Evolutionary conservation across 1,284 basidiomycete genomes (phyloP), one percentile per base, ranked within the genome.

Genomic region (Cerrena zonata): DNA sequence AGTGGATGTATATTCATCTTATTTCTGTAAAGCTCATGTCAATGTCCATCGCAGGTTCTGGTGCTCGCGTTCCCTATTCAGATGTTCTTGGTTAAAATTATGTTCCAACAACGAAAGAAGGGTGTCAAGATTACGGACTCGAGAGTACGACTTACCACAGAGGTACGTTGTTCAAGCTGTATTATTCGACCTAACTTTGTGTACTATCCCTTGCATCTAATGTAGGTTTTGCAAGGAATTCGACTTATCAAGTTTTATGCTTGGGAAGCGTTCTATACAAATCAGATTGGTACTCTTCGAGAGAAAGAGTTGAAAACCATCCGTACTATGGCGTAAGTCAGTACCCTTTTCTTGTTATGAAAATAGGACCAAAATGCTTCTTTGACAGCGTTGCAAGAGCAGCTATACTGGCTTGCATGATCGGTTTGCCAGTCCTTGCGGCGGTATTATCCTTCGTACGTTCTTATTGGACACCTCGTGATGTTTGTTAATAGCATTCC

Each of bases 121-220:
- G 85, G 83, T 25, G 82, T 89, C 55, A 72, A 78, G 48, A 78
- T 86, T 58, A 91, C 89, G 1, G 90, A 93, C 61, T 75, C 77
- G 49, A 76, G 87, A 12, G 78, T 84, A 4, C 70, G 82, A n/a
- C 69, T 86, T 24, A 78, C 78, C 0, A 80, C 76, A 5, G 85
- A 88, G 66, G 72, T 78, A n/a, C n/a, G n/a, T n/a, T n/a, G n/a
- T n/a, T n/a, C n/a, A n/a, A n/a, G n/a, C n/a, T n/a, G n/a, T n/a
- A n/a, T n/a, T n/a, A n/a, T n/a, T n/a, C n/a, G n/a, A n/a, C n/a
- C n/a, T n/a, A n/a, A n/a, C n/a, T n/a, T n/a, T n/a, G n/a, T n/a
- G n/a, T n/a, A n/a, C n/a, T n/a, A n/a, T n/a, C n/a, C n/a, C n/a
- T n/a, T n/a, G n/a, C n/a, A n/a, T n/a, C n/a, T n/a, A n/a, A n/a